These are phyloP conservation scores for Ustilago trichophora DNA, from an alignment of 1,284 basidiomycete genomes.

Conservation along the genomic window DNA sequence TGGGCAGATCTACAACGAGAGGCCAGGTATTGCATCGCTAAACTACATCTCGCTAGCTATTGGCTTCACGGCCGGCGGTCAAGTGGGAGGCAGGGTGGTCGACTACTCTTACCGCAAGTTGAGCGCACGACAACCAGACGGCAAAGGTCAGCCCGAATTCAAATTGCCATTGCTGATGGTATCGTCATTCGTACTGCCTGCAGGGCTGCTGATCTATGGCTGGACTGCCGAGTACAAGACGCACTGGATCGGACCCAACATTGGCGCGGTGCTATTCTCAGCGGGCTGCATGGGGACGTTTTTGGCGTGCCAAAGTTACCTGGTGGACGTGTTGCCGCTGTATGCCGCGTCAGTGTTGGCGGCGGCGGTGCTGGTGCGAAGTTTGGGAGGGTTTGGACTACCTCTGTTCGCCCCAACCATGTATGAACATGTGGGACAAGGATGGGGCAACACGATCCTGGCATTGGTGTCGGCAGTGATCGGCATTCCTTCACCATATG, in stretches of 20 bases:
- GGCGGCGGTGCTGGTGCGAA: conserved; percentile 57
- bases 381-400: conserved; percentile 63
- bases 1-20: conserved; percentile 69
- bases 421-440: conserved; percentile 59
- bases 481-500: conserved; percentile 60
- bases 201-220: conserved; percentile 74
- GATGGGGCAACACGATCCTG: conserved; percentile 64
- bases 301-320: conserved; percentile 50
- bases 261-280: conserved; percentile 43
- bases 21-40: conserved; percentile 71
- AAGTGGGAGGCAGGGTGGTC: conserved; percentile 72
- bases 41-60: conserved; percentile 73
- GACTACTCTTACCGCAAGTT: conserved; percentile 72
- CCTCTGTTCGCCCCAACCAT: conserved; percentile 59
- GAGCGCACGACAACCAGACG: conserved; percentile 70
- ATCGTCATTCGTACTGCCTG: conserved; percentile 71
- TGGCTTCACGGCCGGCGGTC: conserved; percentile 67
- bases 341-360: conserved; percentile 64
- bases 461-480: conserved; percentile 56
- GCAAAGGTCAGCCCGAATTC: conserved; percentile 70
- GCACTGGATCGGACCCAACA: conserved; percentile 77
- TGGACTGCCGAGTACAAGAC: conserved; percentile 73
- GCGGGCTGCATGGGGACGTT: conserved; percentile 46
- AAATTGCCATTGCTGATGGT: conserved; percentile 72
- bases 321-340: conserved; percentile 60